Evolutionary conservation across 768 basidiomycete genomes (phyloP), one percentile per base, ranked within the genome.

Genomic region (Auriculariales sp.): DNA sequence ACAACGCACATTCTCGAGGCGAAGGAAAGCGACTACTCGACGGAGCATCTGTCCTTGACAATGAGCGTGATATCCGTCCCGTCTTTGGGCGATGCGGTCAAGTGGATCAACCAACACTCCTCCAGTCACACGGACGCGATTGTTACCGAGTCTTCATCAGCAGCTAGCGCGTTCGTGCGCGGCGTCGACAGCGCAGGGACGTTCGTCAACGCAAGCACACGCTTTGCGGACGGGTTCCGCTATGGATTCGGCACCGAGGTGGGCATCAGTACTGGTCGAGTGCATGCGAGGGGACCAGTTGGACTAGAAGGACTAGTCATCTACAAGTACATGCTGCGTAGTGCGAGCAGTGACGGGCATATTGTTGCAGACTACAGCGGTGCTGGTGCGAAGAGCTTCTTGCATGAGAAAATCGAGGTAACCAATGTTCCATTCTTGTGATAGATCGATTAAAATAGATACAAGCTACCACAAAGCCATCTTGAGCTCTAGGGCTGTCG

Each of bases 211-310:
- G 93, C 93, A 5, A 90, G 85, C 59, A 97, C 95, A 9, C 76
- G 95, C 31, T 98, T 99, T 62, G 83, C 93, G 0, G 95, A 99
- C 63, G 94, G 95, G 11, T 95, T 93, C 66, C 68, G 94, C 53
- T 98, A 91, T 61, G 95, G 95, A 0, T 92, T 95, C 56, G 95
- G 95, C 2, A 93, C 95, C 3, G 95, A 98, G 65, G 94, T 99
- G 0, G 95, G 95, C 7, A 95, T 99, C 59, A 87, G 85, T 62
- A 99, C 95, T 0, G 93, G 94, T 1, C 81, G 87, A 60, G 94
- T 95, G 50, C 95, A 99, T 60, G 93, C 95, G 14, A 73, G 94
- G 34, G 95, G 95, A 3, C 95, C 95, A 0, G 94, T 98, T 1
- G 94, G 94, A 0, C 70, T 97, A 48, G 89, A 97, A 55, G 91